Base-by-base conservation (phyloP, 176 grass and related monocot species). In the Elaeis guineensis region DNA sequence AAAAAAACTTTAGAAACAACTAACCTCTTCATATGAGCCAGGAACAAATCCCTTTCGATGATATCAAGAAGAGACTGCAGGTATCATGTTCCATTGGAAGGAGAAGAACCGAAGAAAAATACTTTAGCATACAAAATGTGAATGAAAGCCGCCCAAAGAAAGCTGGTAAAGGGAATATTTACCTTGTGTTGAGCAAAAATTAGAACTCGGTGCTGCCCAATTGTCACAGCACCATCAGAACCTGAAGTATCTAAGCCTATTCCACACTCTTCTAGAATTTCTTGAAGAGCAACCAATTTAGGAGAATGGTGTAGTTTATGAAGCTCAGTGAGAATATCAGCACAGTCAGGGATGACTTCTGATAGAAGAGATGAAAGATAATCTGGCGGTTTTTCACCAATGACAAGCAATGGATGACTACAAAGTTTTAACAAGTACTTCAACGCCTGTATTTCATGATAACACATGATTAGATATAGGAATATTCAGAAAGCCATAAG, bases 151-250 rank as follows among this genome's bases (percentile, higher is more conserved):
- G 5, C 5, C 22, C 63, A 69, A 61, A 65, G 19, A 17, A 49
- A 16, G 19, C 19, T 59, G 21, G 44, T 6, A 68, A 62, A 58
- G 6, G 54, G 24, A 30, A 53, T 64, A 57, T 63, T 14, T 82
- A 98, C 93, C 93, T 98, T 98, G 69, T 91, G 93, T 30, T 98
- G 93, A 75, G 93, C 87, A 63, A 98, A 98, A 75, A 98, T 98
- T 66, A 98, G 63, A 75, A 98, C 93, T 78, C 93, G 78, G 60
- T 92, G 93, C 50, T 98, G 87, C 35, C 93, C 87, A 63, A 85
- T 6, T 59, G 65, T 62, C 17, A 70, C 9, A 0, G 84, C 76
- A 58, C 84, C 81, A 72, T 85, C 93, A 68, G 81, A 83, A 80
- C 81, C 89, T 64, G 87, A 91, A 75, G 78, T 51, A 61, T 98